These are phyloP conservation scores for Mortierella sp. DNA, from an alignment of 371 early-diverging fungal genomes.

Conservation along the genomic window DNA sequence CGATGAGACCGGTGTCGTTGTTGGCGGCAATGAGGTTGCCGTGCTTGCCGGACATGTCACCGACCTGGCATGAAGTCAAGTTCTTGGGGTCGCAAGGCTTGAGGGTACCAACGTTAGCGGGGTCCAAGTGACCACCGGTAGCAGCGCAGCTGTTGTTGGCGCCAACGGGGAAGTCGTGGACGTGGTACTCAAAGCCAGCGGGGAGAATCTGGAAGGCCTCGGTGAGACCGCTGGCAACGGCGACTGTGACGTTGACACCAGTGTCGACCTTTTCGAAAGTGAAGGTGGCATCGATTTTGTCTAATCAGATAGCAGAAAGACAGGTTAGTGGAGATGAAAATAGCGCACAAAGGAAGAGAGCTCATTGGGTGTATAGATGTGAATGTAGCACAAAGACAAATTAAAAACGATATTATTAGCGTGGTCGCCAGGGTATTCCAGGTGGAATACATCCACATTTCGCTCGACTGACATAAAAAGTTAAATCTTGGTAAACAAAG, in stretches of 20 bases:
- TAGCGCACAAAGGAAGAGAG: background rate
- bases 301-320: constrained; percentile 13
- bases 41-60: constrained; percentile 65
- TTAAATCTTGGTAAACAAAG: too few species aligned
- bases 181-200: constrained; percentile 58
- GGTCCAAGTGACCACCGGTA: constrained; percentile 65
- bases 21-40: constrained; percentile 49
- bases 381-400: constrained; percentile 12
- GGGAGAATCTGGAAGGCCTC: constrained; percentile 25
- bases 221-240: constrained; percentile 32
- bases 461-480: too few species aligned
- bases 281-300: constrained; percentile 28
- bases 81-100: constrained; percentile 53
- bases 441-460: too few species aligned
- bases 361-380: background rate
- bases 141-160: constrained; percentile 60
- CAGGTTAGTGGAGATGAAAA: background rate
- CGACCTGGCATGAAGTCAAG: constrained; percentile 63
- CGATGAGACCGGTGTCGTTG: constrained; percentile 58
- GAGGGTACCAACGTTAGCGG: constrained; percentile 42
- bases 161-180: constrained; percentile 62
- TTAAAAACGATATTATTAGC: background rate
- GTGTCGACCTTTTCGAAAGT: constrained; percentile 39
- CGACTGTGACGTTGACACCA: constrained; percentile 44
- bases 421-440: background rate